These are phyloP conservation scores for Yarrowia sp. DNA, from an alignment of 805 yeast species.

Conservation along the genomic window DNA sequence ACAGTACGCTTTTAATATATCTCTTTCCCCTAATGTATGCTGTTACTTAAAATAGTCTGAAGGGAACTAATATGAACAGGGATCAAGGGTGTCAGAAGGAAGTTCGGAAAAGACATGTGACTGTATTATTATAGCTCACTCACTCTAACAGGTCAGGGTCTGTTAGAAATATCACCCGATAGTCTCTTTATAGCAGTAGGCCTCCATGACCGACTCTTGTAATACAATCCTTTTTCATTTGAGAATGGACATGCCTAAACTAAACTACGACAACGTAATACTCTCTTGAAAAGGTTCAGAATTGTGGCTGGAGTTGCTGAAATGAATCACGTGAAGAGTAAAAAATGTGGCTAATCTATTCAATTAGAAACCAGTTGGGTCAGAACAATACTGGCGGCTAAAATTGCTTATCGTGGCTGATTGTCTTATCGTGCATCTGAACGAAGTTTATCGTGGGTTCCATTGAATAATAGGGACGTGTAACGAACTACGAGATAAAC, in stretches of 20 bases:
- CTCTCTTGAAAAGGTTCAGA: background rate
- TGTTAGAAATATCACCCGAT: no score
- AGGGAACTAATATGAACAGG: background rate
- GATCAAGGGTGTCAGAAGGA: background rate
- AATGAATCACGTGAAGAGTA: background rate
- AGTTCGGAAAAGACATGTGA: no score
- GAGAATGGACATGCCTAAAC: background rate
- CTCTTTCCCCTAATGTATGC: background rate
- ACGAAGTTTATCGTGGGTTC: background rate
- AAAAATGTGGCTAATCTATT: background rate
- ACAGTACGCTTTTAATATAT: background rate
- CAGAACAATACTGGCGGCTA: background rate
- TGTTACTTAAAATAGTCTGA: background rate
- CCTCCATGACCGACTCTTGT: no score
- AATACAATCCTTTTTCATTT: no score
- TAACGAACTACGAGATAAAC: no score
- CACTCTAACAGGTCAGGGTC: no score
- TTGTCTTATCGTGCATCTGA: background rate
- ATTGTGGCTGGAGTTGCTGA: background rate
- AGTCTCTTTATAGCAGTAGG: no score
- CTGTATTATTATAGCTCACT: no score
- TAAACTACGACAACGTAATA: background rate
- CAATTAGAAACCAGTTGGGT: background rate
- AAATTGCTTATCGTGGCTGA: background rate
- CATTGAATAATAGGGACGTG: no score